phyloP scores from a whole-genome alignment of 805 yeast genomes.

The Scheffersomyces stipitis region DNA sequence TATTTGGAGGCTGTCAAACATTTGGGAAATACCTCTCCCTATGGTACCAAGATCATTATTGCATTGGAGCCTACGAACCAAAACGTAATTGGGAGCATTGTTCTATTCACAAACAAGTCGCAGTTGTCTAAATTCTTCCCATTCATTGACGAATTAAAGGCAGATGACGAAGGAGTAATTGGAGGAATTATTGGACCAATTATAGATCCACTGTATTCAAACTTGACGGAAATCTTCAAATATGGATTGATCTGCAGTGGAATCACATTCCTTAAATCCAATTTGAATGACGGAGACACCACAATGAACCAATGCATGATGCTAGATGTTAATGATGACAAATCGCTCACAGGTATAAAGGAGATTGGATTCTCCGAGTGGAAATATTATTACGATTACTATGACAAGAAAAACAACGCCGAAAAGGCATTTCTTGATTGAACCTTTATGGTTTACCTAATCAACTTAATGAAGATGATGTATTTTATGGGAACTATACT shows the following conservation, averaged over 20 bases:
- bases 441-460: no score
- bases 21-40: slow-evolving; percentile 23
- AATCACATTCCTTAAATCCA: slow-evolving; percentile 44
- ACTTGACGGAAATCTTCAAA: slow-evolving; percentile 52
- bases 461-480: no score
- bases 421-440: not conserved
- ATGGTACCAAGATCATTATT: slow-evolving; percentile 46
- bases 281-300: slow-evolving; percentile 23
- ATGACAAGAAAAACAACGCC: slow-evolving; percentile 17
- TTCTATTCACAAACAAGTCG: slow-evolving; percentile 47
- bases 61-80: slow-evolving; percentile 55
- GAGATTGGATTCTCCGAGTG: slow-evolving; percentile 44
- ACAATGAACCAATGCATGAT: slow-evolving; percentile 35
- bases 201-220: slow-evolving; percentile 52
- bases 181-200: slow-evolving; percentile 56
- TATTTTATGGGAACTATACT: no score
- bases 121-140: slow-evolving; percentile 50
- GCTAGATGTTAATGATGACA: slow-evolving; percentile 37
- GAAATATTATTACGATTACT: slow-evolving; percentile 37
- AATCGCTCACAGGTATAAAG: slow-evolving; percentile 32
- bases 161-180: slow-evolving; percentile 18
- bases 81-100: slow-evolving; percentile 52
- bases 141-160: slow-evolving; percentile 40
- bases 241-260: slow-evolving; percentile 60
- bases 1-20: slow-evolving; percentile 39